Conservation (phyloP, 2,329 filamentous ascomycete species). For the Bipolaris cookei region DNA sequence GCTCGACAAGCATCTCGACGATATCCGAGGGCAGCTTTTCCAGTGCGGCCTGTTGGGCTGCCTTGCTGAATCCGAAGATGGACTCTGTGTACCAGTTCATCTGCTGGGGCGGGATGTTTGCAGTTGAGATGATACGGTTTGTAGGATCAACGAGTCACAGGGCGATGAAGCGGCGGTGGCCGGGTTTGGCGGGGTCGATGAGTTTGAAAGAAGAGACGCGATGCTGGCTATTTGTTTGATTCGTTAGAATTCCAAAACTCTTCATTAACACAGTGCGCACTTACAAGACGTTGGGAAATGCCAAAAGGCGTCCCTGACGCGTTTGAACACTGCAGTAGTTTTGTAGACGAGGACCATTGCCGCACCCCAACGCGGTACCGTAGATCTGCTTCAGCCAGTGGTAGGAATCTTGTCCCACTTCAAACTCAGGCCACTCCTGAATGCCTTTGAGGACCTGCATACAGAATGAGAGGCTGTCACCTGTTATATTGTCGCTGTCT, state of each 20-base stretch:
- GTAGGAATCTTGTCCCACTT: conserved; percentile 20
- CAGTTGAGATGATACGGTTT: conserved; percentile 58
- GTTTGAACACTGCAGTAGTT: conserved; percentile 55
- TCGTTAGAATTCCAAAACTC: not conserved
- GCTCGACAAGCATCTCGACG: conserved; percentile 17
- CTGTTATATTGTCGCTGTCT: conserved; percentile 65
- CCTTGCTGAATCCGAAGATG: conserved; percentile 10
- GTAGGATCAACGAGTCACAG: conserved; percentile 66
- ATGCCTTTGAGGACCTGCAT: conserved; percentile 24
- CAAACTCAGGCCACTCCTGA: conserved; percentile 4
- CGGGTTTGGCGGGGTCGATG: conserved; percentile 57
- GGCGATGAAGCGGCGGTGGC: conserved; percentile 63
- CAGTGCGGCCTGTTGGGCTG: conserved; percentile 1
- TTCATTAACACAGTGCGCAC: not conserved
- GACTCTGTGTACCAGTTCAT: conserved; percentile 52
- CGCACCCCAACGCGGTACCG: conserved; percentile 16
- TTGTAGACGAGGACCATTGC: conserved; percentile 41
- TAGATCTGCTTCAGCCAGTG: conserved; percentile 26
- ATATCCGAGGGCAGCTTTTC: conserved; percentile 27
- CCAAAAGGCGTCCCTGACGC: conserved; percentile 57
- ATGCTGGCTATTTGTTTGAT: conserved; percentile 23
- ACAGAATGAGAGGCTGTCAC: conserved; percentile 28
- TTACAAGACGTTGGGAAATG: conserved; percentile 59
- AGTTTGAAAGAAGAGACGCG: conserved; percentile 54
- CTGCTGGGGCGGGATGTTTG: conserved; percentile 60